These are phyloP conservation scores for Lasiosphaeris hirsuta DNA, from an alignment of 495 filamentous ascomycete species.

Conservation along the genomic window DNA sequence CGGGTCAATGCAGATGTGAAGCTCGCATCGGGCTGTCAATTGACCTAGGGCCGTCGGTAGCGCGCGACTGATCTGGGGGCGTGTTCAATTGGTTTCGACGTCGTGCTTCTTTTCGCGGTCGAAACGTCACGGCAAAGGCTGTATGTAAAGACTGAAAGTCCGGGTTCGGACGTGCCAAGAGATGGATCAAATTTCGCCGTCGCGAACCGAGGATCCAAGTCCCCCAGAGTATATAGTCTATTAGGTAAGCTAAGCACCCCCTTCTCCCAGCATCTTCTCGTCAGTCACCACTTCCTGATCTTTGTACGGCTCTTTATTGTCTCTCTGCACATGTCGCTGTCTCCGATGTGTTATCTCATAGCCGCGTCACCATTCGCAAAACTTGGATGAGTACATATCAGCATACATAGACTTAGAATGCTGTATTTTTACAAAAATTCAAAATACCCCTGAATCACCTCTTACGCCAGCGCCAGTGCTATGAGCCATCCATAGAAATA, in stretches of 20 bases:
- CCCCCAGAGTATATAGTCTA: neutral
- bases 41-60: slow-evolving; percentile 1
- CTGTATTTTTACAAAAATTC: no score
- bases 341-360: neutral
- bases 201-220: slow-evolving; percentile 15
- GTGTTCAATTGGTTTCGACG: slow-evolving; percentile 1
- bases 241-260: neutral
- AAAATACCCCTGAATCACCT: no score
- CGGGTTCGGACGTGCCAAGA: no score
- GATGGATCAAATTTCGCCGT: slow-evolving; percentile 20
- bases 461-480: no score
- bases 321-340: neutral
- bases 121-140: no score
- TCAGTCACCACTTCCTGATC: no score
- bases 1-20: neutral
- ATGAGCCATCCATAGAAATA: no score
- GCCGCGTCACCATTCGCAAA: neutral
- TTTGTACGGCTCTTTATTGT: neutral
- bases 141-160: no score
- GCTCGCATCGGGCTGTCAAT: slow-evolving; percentile 18
- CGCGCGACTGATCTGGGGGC: neutral
- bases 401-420: no score
- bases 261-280: neutral
- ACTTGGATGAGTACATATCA: no score
- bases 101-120: no score